These are phyloP conservation scores for Nicotiana benthamiana DNA, from an alignment of 257 asterid species.

Conservation along the genomic window DNA sequence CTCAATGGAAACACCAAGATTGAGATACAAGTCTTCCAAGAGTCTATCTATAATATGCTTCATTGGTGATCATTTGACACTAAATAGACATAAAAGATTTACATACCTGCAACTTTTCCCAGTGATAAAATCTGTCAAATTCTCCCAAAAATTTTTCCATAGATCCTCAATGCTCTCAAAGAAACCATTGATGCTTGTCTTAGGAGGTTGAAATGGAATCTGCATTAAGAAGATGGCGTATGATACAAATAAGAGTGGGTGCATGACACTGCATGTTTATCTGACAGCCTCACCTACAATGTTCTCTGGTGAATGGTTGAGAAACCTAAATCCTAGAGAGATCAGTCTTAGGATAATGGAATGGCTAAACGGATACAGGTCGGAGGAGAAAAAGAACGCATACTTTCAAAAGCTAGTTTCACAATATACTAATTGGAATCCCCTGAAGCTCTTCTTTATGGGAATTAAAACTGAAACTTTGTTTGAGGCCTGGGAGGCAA, in stretches of 20 bases:
- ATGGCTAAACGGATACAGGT: not conserved
- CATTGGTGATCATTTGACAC: not conserved
- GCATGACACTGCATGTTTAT: not conserved
- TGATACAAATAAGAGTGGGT: not conserved
- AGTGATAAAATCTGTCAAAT: slow-evolving; percentile 50
- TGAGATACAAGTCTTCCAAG: not conserved
- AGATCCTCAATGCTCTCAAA: slow-evolving; percentile 66
- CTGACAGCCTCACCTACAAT: not conserved
- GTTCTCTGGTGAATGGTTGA: not conserved
- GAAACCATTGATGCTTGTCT: slow-evolving; percentile 57
- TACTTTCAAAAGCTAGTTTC: not conserved
- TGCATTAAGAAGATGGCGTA: slow-evolving; percentile 18
- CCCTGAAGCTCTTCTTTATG: not conserved
- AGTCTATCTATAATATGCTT: not conserved
- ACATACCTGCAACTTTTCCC: slow-evolving; percentile 87
- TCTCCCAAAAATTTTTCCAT: slow-evolving; percentile 58
- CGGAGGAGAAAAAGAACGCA: not conserved
- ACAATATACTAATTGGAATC: not conserved
- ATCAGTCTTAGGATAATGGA: not conserved
- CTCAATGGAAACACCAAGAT: not conserved
- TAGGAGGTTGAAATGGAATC: slow-evolving; percentile 86
- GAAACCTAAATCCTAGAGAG: not conserved
- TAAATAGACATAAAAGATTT: not conserved
- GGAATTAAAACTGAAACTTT: not conserved
- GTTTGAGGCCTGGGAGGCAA: not conserved